Base-by-base conservation (phyloP, 768 basidiomycete species). In the Suillus sp. region DNA sequence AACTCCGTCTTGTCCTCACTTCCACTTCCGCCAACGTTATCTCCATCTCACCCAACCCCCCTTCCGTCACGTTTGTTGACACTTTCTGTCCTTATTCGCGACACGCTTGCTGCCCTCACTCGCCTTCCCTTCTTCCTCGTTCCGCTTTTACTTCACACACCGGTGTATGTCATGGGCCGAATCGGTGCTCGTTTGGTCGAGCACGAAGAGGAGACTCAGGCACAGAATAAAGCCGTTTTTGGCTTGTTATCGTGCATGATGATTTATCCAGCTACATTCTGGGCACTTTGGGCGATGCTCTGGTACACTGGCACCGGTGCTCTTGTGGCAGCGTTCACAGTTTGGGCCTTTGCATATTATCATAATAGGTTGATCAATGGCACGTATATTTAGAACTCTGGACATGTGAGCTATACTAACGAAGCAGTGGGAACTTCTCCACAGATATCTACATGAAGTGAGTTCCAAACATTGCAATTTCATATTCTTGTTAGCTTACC, bases 191-290 rank as follows among this genome's bases (percentile, higher is more conserved):
- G 84, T 53, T 78, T 96, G 42, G 87, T 84, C 40, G 83, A 91
- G 70, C 86, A 94, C 65, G 95, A 98, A 73, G 90, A 98, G 75
- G 96, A 98, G 74, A 91, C 93, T 13, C 90, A 93, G 75, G 97
- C 96, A 50, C 96, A 99, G 81, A 99, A 94, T 81, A 99, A 99
- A 81, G 86, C 97, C 51, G 88, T 92, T 14, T 89, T 96, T 69
- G 95, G 95, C 1, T 70, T 96, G 40, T 75, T 97, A 60, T 85
- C 91, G 43, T 76, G 91, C 62, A 70, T 93, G 61, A 71, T 87
- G 66, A 88, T 91, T 48, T 97, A 98, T 78, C 89, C 93, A 25
- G 73, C 87, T n/a, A 77, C 89, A 38, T 98, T 98, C 79, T 86
- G 93, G 71, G 83, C 86, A 64, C 76, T 96, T 8, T 99, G 95